Evolutionary conservation across 306 rosid species (phyloP).

Genomic region (Pyrus pyrifolia): DNA sequence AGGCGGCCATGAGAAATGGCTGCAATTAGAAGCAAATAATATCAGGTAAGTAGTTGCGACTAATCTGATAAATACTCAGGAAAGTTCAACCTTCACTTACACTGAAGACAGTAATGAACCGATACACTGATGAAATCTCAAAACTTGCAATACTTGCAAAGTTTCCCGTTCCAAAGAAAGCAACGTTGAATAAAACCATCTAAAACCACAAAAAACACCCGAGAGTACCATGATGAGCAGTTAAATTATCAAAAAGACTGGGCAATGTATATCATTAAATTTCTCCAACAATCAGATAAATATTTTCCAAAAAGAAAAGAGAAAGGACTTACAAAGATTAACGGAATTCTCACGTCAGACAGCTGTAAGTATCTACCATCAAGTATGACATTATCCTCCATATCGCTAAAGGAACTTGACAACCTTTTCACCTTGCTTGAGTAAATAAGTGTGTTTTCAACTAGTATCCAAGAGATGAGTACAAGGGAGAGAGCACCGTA

Average conservation of each 20-base stretch:
- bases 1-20: slow-evolving; percentile 93
- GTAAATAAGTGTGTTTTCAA: slow-evolving; percentile 71
- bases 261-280: neutral
- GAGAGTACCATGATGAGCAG: neutral
- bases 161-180: slow-evolving; percentile 90
- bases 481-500: slow-evolving; percentile 77
- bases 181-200: slow-evolving; percentile 78
- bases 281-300: neutral
- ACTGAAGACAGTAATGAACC: slow-evolving; percentile 80
- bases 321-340: slow-evolving; percentile 61
- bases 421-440: slow-evolving; percentile 37
- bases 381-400: slow-evolving; percentile 31
- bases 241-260: neutral
- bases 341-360: slow-evolving; percentile 69
- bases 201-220: slow-evolving; percentile 21
- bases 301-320: slow-evolving; percentile 5
- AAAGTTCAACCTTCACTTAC: slow-evolving; percentile 47
- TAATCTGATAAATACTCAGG: neutral
- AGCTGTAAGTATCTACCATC: slow-evolving; percentile 66
- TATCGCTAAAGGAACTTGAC: slow-evolving; percentile 30
- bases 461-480: slow-evolving; percentile 83
- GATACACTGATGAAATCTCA: slow-evolving; percentile 89
- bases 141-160: slow-evolving; percentile 93
- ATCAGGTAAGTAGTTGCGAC: slow-evolving; percentile 16
- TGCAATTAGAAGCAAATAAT: slow-evolving; percentile 28